These are phyloP conservation scores for Nicotiana paniculata DNA, from an alignment of 257 asterid genomes.

Conservation along the genomic window DNA sequence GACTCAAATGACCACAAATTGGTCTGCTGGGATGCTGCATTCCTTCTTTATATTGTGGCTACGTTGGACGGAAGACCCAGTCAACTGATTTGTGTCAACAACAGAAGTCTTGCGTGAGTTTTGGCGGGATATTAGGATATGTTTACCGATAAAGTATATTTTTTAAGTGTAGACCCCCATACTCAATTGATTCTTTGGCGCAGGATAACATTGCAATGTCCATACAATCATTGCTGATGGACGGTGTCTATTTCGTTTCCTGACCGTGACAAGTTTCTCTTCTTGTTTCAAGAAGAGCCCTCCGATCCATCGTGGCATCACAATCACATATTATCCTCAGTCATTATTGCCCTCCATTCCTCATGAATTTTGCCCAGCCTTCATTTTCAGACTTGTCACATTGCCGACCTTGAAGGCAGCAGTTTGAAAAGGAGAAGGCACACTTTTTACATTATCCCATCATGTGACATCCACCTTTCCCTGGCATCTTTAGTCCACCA, in stretches of 20 bases:
- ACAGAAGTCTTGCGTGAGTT: conserved; percentile 29
- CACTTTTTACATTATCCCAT: conserved; percentile 38
- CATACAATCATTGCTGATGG: conserved; percentile 49
- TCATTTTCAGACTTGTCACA: conserved; percentile 48
- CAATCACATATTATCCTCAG: conserved; percentile 46
- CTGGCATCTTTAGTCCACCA: conserved; percentile 56
- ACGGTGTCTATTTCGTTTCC: conserved; percentile 52
- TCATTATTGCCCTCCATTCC: conserved; percentile 49
- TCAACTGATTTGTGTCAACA: conserved; percentile 12
- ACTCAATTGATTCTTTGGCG: conserved; percentile 75
- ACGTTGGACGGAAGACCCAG: conserved; percentile 17
- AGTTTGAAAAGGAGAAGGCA: conserved; percentile 49
- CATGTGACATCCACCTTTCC: conserved; percentile 55
- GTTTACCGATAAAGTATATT: conserved; percentile 26
- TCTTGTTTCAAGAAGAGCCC: conserved; percentile 52
- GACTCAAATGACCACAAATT: not conserved
- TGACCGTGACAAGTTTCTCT: conserved; percentile 50
- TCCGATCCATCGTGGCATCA: conserved; percentile 58
- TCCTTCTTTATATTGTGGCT: conserved; percentile 5
- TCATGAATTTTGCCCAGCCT: conserved; percentile 51
- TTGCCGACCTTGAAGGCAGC: conserved; percentile 52
- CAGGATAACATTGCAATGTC: conserved; percentile 60
- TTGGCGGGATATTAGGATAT: conserved; percentile 38
- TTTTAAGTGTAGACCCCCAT: conserved; percentile 45
- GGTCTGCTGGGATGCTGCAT: conserved; percentile 6